phyloP scores from a whole-genome alignment of 2,329 filamentous ascomycete genomes.

The Paraconiothyrium sp. region DNA sequence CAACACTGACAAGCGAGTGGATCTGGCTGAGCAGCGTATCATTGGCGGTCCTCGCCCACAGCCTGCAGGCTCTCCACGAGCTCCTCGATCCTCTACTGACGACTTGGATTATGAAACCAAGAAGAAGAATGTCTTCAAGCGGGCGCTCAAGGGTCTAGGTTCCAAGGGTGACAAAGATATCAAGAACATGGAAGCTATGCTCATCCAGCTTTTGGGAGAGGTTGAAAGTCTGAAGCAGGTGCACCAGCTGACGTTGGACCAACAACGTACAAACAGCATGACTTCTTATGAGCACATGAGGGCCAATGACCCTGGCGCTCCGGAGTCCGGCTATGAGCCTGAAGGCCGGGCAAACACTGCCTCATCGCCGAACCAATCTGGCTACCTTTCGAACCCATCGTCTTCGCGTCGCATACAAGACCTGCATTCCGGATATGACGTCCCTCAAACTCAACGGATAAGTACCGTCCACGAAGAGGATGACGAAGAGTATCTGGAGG shows the following conservation, averaged over 20 bases:
- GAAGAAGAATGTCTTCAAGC: slow-evolving; percentile 91
- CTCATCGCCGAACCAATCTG: slow-evolving; percentile 78
- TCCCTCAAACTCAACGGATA: slow-evolving; percentile 76
- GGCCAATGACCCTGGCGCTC: slow-evolving; percentile 74
- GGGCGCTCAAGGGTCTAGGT: slow-evolving; percentile 90
- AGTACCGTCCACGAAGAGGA: slow-evolving; percentile 87
- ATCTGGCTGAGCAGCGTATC: slow-evolving; percentile 82
- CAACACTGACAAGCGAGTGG: slow-evolving; percentile 86
- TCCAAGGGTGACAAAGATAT: slow-evolving; percentile 89
- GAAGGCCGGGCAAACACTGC: slow-evolving; percentile 82
- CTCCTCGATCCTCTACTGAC: slow-evolving; percentile 60
- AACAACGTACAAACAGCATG: slow-evolving; percentile 59
- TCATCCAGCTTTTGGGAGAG: slow-evolving; percentile 90
- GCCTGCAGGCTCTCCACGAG: slow-evolving; percentile 71
- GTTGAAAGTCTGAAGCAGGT: slow-evolving; percentile 73
- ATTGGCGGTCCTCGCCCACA: slow-evolving; percentile 88
- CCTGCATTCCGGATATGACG: slow-evolving; percentile 61
- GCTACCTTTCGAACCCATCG: slow-evolving; percentile 72
- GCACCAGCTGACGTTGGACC: slow-evolving; percentile 45
- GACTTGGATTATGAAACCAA: slow-evolving; percentile 72
- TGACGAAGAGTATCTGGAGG: slow-evolving; percentile 77
- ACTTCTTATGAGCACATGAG: slow-evolving; percentile 76
- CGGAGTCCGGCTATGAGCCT: slow-evolving; percentile 75
- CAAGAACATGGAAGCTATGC: slow-evolving; percentile 73
- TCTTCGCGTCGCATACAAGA: slow-evolving; percentile 56